Conservation (phyloP, 2,329 filamentous ascomycete species). For the Fusarium proliferatum region DNA sequence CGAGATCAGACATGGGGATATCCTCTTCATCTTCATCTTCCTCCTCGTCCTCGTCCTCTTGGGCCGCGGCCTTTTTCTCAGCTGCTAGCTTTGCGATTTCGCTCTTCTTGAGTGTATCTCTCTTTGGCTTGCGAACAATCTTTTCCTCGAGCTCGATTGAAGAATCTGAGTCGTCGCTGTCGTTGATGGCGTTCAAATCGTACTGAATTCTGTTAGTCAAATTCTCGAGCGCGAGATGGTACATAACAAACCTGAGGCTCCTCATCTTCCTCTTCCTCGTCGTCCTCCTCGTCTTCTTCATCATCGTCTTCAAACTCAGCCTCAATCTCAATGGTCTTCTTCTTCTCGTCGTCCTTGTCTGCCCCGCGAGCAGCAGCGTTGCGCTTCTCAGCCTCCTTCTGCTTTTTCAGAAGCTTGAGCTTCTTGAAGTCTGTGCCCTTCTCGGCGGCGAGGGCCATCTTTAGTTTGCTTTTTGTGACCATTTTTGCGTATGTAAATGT, state of each 20-base stretch:
- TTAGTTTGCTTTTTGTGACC: constrained; percentile 62
- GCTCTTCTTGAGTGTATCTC: constrained; percentile 56
- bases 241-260: constrained; percentile 43
- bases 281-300: constrained; percentile 53
- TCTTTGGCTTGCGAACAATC: constrained; percentile 64
- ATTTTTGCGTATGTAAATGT: constrained; percentile 43
- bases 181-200: constrained; percentile 67
- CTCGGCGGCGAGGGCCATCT: constrained; percentile 65
- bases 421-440: constrained; percentile 66
- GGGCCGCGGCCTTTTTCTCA: constrained; percentile 34
- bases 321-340: constrained; percentile 52
- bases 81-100: constrained; percentile 38
- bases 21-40: constrained; percentile 85
- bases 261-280: constrained; percentile 46
- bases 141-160: constrained; percentile 83
- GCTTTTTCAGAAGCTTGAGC: constrained; percentile 60
- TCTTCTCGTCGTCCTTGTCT: constrained; percentile 49
- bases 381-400: constrained; percentile 57
- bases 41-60: constrained; percentile 63
- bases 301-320: constrained; percentile 50
- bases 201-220: constrained; percentile 49
- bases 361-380: constrained; percentile 46
- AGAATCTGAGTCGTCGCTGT: constrained; percentile 73
- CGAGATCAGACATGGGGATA: constrained; percentile 88
- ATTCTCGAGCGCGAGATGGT: not conserved